phyloP scores from a whole-genome alignment of 441 rosid species.

The Corymbia citriodora region DNA sequence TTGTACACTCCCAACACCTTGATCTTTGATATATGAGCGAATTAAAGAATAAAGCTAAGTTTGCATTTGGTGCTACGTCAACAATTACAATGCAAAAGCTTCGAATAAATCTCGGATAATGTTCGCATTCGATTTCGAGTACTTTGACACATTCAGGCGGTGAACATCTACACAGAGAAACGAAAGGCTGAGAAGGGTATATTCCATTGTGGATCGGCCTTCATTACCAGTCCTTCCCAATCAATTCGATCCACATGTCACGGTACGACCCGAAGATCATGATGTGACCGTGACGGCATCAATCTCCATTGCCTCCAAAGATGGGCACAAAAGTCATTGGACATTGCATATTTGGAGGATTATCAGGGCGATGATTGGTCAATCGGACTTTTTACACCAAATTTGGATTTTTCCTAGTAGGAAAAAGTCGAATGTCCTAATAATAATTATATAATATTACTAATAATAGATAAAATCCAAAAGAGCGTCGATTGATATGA shows the following conservation, averaged over 20 bases:
- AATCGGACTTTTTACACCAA: background rate
- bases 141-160: background rate
- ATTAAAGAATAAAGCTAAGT: background rate
- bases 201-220: background rate
- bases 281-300: background rate
- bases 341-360: background rate
- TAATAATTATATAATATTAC: background rate
- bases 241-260: background rate
- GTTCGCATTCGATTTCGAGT: background rate
- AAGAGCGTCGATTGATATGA: background rate
- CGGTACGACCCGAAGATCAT: background rate
- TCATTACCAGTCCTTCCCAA: background rate
- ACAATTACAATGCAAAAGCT: background rate
- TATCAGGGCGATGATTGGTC: background rate
- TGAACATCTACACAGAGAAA: background rate
- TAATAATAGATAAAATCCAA: background rate
- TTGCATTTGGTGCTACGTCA: fast-evolving
- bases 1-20: background rate
- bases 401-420: background rate
- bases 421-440: background rate
- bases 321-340: background rate
- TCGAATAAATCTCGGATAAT: background rate
- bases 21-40: fast-evolving
- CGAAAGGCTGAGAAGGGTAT: background rate
- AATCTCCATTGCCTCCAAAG: background rate